Evolutionary conservation across 1,284 basidiomycete species (phyloP), one percentile per base, ranked within the genome.

Genomic region (Athelia sp.): DNA sequence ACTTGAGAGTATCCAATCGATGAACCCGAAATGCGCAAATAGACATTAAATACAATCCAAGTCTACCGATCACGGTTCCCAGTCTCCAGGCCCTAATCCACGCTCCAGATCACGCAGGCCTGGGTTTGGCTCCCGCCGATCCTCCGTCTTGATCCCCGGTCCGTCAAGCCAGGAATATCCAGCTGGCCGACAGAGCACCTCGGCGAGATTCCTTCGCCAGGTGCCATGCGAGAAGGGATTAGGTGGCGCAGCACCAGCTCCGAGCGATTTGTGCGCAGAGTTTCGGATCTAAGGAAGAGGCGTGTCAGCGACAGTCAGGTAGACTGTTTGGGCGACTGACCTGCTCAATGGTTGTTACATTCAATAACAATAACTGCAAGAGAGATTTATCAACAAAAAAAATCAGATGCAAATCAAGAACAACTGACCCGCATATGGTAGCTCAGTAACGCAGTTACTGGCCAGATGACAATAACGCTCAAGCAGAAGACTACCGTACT

Each of bases 341-440:
- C 79, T 93, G 91, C 69, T 97, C 93, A 53, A 97, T 93, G 11
- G 93, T 97, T 2, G 93, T 96, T 40, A 90, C 75, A 66, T 95
- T 94, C 56, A 90, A 72, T 45, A 91, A 68, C 35, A 94, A 69
- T 48, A 96, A 74, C 87, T 91, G 62, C 32, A 52, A 51, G 53
- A 51, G 23, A 50, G 21, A 46, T 45, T 52, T 36, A 48, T 45
- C 40, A 40, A 22, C 43, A 23, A 32, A 15, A 29, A 6, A 53
- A 49, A 44, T 35, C 35, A 36, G 38, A 42, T 22, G 46, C 52
- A 40, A 43, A 3, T 14, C 38, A 44, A 34, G 9, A 40, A 42
- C 2, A 72, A n/a, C 87, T 65, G 64, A 92, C 90, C 63, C 92
- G 75, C 62, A 90, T 66, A 70, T 98, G 93, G 67, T 97, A 98